Evolutionary conservation across 1,284 basidiomycete species (phyloP), one percentile per base, ranked within the genome.

Genomic region (Rhodotorula sp.): DNA sequence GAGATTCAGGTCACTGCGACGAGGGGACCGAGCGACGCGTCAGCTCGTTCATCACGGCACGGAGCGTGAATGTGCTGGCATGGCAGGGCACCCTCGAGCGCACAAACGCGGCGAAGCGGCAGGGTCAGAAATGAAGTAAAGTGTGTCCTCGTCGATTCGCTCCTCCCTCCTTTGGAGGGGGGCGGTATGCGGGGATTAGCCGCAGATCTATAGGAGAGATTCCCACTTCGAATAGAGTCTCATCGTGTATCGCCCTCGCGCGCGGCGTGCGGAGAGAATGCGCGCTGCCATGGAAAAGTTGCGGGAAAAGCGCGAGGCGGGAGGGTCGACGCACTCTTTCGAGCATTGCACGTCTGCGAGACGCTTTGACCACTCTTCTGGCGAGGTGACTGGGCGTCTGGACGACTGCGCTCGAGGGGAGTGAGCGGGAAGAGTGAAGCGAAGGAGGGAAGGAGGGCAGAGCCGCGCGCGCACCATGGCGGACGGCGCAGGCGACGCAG

Each of bases 1-100:
- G 8, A 90, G 87, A 81, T 99, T 97, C 72, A 99, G 84, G 81
- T 99, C 95, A 82, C 96, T 91, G 75, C 68, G 44, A 34, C 8
- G 34, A 19, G 48, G 12, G 13, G n/a, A 44, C 25, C 13, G 48
- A 56, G 50, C 53, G 53, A 58, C 16, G 21, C 10, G 44, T 14
- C 55, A 56, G 34, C 49, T 27, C 42, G n/a, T 49, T 25, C 55
- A 2, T 34, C 9, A 14, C 19, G 10, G 17, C 55, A 41, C 4
- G 42, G 14, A 45, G 19, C 25, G 7, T 9, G 49, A n/a, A 45
- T 34, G 34, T 42, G 54, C 17, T 55, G 23, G 34, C 21, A 14
- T 27, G 54, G 34, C 52, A 14, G 13, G 7, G 23, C n/a, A 14
- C 23, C 21, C 23, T 2, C 45, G 27, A 27, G 34, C 9, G 55